These are phyloP conservation scores for Cercospora sojina DNA, from an alignment of 2,329 filamentous ascomycete species.

Conservation along the genomic window DNA sequence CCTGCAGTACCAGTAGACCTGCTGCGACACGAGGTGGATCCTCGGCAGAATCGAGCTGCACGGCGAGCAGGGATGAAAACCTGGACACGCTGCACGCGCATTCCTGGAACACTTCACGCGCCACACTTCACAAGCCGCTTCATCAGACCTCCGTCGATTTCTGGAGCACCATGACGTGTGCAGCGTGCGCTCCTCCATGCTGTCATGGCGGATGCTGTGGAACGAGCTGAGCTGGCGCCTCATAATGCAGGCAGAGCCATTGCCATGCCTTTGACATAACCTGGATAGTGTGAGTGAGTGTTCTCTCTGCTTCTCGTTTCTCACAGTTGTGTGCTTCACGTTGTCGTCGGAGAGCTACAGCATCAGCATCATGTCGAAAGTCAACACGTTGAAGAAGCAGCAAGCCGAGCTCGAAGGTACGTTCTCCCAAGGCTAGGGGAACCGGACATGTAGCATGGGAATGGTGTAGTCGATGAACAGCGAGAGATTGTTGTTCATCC, in stretches of 20 bases:
- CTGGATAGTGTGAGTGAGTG: slow-evolving; percentile 4
- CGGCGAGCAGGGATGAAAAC: slow-evolving; percentile 16
- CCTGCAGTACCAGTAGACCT: no score
- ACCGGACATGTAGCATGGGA: background rate
- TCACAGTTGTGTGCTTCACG: background rate
- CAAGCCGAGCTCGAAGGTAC: slow-evolving; percentile 44
- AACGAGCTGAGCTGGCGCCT: slow-evolving; percentile 17
- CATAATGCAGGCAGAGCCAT: background rate
- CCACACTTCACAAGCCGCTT: slow-evolving; percentile 14
- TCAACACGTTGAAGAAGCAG: slow-evolving; percentile 45
- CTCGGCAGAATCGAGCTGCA: background rate
- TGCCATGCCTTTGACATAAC: background rate
- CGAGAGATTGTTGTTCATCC: background rate
- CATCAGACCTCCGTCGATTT: slow-evolving; percentile 11
- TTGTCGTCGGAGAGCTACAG: background rate
- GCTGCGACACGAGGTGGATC: background rate
- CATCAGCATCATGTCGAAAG: slow-evolving; percentile 18
- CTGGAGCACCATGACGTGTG: slow-evolving; percentile 19
- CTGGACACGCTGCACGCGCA: slow-evolving; percentile 6
- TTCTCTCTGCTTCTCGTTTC: background rate
- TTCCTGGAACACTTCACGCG: slow-evolving; percentile 9
- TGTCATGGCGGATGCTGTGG: slow-evolving; percentile 15
- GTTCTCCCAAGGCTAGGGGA: slow-evolving; percentile 17
- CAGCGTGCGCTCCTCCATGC: background rate
- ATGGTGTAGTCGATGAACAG: background rate